Conservation (phyloP, 257 asterid genomes). For the Penstemon eatonii region DNA sequence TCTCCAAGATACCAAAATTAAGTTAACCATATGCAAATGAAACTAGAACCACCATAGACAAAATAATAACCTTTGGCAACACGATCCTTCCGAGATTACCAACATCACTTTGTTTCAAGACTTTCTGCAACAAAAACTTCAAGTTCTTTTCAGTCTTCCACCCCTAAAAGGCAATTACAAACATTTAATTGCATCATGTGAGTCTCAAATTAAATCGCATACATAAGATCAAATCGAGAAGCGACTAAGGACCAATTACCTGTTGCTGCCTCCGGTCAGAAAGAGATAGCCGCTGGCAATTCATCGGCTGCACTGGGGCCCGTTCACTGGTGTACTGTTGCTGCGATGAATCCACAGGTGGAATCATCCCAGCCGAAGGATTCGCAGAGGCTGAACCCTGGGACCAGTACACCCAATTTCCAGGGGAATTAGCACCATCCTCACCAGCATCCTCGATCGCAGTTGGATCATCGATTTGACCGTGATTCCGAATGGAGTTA, state of each 20-base stretch:
- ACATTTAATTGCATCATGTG: not conserved
- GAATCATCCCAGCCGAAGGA: conserved; percentile 23
- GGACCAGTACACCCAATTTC: conserved; percentile 58
- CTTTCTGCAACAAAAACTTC: conserved; percentile 92
- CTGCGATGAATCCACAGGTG: conserved; percentile 35
- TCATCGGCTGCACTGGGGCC: conserved; percentile 34
- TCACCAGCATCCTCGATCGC: conserved; percentile 26
- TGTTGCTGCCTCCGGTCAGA: conserved; percentile 46
- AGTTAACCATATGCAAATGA: not conserved
- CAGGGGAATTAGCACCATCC: conserved; percentile 28
- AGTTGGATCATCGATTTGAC: conserved; percentile 30
- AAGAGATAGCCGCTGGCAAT: conserved; percentile 31
- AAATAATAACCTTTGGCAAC: conserved; percentile 70
- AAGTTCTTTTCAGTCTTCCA: conserved; percentile 73
- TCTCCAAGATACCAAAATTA: not conserved
- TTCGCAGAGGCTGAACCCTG: conserved; percentile 23
- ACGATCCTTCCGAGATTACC: conserved; percentile 95
- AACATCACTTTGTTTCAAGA: conserved; percentile 96
- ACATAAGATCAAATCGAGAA: not conserved
- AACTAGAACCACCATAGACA: not conserved
- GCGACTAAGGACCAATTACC: conserved; percentile 26
- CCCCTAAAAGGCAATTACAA: conserved; percentile 32
- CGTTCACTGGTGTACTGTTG: conserved; percentile 21
- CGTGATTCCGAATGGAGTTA: conserved; percentile 34
- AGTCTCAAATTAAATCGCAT: not conserved